Evolutionary conservation across 2,329 filamentous ascomycete genomes (phyloP).

Genomic region (Fusarium cyanostomum): DNA sequence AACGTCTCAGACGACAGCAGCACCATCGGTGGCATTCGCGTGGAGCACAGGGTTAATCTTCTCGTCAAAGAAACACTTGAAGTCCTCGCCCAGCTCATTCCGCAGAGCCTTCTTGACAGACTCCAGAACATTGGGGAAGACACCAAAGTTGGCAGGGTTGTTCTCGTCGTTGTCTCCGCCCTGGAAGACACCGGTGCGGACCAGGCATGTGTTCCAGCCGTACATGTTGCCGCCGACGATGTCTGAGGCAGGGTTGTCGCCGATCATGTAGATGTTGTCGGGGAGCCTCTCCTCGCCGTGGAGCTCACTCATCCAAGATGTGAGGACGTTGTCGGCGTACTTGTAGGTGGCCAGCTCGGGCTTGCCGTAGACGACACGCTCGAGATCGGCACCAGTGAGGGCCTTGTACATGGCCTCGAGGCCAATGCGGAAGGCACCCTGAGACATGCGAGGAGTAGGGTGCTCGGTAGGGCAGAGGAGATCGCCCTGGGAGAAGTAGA

Average conservation of each 20-base stretch:
- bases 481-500: slow-evolving; percentile 90
- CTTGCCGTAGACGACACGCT: slow-evolving; percentile 64
- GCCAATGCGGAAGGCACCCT: slow-evolving; percentile 85
- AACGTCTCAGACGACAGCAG: slow-evolving; percentile 35
- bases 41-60: slow-evolving; percentile 73
- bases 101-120: slow-evolving; percentile 70
- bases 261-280: slow-evolving; percentile 86
- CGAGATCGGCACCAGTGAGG: slow-evolving; percentile 61
- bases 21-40: slow-evolving; percentile 45
- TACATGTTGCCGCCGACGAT: slow-evolving; percentile 77
- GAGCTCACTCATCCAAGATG: slow-evolving; percentile 78
- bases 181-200: slow-evolving; percentile 81
- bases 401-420: slow-evolving; percentile 79
- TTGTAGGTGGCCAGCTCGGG: slow-evolving; percentile 78
- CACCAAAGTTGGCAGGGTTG: slow-evolving; percentile 80
- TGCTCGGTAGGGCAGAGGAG: slow-evolving; percentile 85
- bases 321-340: slow-evolving; percentile 69
- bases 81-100: slow-evolving; percentile 77
- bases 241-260: slow-evolving; percentile 71
- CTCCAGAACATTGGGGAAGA: slow-evolving; percentile 77
- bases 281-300: slow-evolving; percentile 75
- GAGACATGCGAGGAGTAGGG: slow-evolving; percentile 82
- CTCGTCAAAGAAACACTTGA: slow-evolving; percentile 77
- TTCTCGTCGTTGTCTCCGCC: slow-evolving; percentile 79
- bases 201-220: slow-evolving; percentile 82